Conservation (phyloP, 78 protist species). For the Bodo saltans region DNA sequence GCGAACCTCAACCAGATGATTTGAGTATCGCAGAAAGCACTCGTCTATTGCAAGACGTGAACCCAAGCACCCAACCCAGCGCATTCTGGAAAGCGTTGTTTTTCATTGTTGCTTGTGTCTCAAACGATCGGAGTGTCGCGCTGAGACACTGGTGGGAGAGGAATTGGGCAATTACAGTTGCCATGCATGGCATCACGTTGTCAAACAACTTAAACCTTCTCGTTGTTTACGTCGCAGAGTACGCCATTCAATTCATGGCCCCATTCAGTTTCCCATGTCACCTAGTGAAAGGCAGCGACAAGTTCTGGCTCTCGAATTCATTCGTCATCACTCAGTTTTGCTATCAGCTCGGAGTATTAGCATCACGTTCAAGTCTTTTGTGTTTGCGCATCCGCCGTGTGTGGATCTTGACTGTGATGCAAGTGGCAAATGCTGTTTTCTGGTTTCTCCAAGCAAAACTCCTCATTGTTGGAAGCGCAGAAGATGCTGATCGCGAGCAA, state of each 20-base stretch:
- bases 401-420: conserved; percentile 62
- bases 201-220: conserved; percentile 34
- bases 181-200: conserved; percentile 21
- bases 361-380: conserved; percentile 60
- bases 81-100: no score
- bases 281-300: neutral
- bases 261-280: neutral
- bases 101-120: no score
- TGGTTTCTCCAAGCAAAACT: conserved; percentile 61
- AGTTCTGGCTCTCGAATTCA: conserved; percentile 23
- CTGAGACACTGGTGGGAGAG: no score
- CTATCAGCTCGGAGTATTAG: conserved; percentile 71
- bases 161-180: neutral
- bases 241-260: conserved; percentile 27
- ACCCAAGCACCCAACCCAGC: no score
- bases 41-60: no score
- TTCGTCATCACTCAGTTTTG: conserved; percentile 44
- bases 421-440: conserved; percentile 52
- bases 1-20: no score
- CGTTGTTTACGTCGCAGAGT: conserved; percentile 61
- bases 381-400: conserved; percentile 53
- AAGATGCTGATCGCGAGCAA: neutral
- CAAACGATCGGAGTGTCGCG: no score
- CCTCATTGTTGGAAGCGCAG: neutral
- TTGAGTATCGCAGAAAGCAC: no score